phyloP scores from a whole-genome alignment of 2,329 filamentous ascomycete genomes.

The Epicoccum sorghinum region DNA sequence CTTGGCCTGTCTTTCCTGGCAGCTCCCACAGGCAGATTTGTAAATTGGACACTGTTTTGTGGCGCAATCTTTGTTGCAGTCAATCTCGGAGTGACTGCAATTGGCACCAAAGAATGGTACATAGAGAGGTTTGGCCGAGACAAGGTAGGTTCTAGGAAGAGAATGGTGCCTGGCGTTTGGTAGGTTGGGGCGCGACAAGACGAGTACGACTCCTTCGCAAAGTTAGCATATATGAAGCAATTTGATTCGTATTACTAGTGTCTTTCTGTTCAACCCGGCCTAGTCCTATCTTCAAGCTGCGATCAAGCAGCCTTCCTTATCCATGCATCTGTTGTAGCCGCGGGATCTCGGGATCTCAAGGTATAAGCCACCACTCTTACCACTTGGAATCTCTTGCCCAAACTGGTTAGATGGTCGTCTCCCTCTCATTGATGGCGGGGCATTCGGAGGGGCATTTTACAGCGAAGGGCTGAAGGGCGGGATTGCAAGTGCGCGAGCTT shows the following conservation, averaged over 20 bases:
- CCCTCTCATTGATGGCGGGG: conserved; percentile 8
- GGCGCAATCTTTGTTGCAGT: conserved; percentile 74
- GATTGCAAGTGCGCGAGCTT: conserved; percentile 12
- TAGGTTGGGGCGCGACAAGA: conserved; percentile 13
- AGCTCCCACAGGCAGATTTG: conserved; percentile 67
- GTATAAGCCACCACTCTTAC: conserved; percentile 8
- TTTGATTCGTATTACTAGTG: neutral
- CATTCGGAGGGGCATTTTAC: conserved; percentile 11
- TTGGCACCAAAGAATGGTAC: conserved; percentile 70
- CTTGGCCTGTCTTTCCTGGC: conserved; percentile 74
- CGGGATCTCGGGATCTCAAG: neutral
- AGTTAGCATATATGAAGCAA: conserved; percentile 6
- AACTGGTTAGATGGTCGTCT: conserved; percentile 4
- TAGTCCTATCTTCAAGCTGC: neutral
- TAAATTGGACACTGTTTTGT: conserved; percentile 76
- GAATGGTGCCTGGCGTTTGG: conserved; percentile 44
- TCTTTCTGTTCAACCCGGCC: neutral
- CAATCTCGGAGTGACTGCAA: conserved; percentile 83
- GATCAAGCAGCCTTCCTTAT: neutral
- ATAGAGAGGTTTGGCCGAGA: conserved; percentile 38
- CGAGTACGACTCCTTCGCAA: neutral
- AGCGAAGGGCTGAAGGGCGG: conserved; percentile 12
- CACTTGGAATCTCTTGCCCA: conserved; percentile 3
- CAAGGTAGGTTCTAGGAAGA: conserved; percentile 36
- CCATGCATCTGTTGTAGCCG: neutral